Evolutionary conservation across 208 protist species (phyloP), one percentile per base, ranked within the genome.

Genomic region (Leishmania gerbilli): DNA sequence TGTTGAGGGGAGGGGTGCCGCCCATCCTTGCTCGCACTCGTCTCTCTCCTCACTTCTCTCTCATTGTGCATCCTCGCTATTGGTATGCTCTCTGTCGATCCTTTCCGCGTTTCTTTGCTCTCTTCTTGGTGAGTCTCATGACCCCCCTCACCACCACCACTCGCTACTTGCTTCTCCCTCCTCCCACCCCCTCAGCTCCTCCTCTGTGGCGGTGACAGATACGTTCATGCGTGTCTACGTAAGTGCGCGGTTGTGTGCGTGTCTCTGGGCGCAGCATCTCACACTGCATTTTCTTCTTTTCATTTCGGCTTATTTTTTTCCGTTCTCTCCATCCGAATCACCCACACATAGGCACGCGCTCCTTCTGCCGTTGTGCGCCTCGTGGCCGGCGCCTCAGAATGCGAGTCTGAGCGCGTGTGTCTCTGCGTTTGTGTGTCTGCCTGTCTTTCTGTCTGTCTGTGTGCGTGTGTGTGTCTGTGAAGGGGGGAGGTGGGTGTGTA

Each of bases 1-100:
- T 15, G 11, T 11, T 51, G 24, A n/a, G 34, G 24, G 67, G 15
- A 9, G 40, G 4, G 19, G 67, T 21, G 17, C 4, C 40, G 1
- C 40, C 40, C 67, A 19, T 40, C 62, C 62, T 40, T 40, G 7
- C 62, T 34, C 31, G 6, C 86, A 85, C 91, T 95, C 40, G 19
- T 8, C 3, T 75, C 4, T 75, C 31, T 40, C 49, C 24, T 40
- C 37, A 51, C 40, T 53, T 40, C 56, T 37, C 37, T 53, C 58
- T 19, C 11, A 49, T 65, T 78, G 17, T 47, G 15, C 67, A 27
- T 45, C 19, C 34, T 42, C 4, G 17, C 5, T 42, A 0, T n/a
- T 15, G 27, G 7, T 31, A 17, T 55, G 65, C 19, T 45, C 34
- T 40, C 3, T 53, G 11, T 17, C 27, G 27, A 49, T 78, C 8